A percentile compares a stretch with the other conserved stretches of the same genome.
phyloP scores from a whole-genome alignment of 2,329 filamentous ascomycete genomes.

The Colletotrichum orchidophilum region DNA sequence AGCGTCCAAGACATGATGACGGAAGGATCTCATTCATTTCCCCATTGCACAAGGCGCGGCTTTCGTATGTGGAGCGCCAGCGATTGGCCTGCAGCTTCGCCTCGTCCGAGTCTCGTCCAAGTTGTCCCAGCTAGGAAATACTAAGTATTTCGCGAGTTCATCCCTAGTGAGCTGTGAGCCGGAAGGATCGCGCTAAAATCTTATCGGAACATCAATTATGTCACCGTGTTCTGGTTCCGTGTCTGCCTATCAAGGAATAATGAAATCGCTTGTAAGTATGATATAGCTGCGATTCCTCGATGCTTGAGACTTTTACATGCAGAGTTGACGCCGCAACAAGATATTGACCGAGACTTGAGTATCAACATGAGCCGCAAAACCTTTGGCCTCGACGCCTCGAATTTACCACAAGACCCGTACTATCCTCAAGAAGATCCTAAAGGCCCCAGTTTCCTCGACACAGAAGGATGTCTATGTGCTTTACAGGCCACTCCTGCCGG shows the following conservation, averaged over 20 bases:
- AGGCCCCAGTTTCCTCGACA: conserved; percentile 52
- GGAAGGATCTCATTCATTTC: background rate
- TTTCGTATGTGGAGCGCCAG: background rate
- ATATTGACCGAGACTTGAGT: background rate
- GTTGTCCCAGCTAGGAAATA: background rate
- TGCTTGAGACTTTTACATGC: background rate
- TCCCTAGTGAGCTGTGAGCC: background rate
- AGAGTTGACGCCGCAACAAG: background rate
- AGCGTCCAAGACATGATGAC: background rate
- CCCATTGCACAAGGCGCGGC: background rate
- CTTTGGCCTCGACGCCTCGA: background rate
- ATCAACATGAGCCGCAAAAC: conserved; percentile 12
- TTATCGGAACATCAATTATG: background rate
- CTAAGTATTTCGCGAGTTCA: background rate
- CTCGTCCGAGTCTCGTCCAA: background rate
- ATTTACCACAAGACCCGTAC: conserved; percentile 50
- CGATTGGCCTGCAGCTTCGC: background rate
- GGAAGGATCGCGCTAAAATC: background rate
- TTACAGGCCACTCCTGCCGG: conserved; percentile 39
- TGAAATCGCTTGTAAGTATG: background rate
- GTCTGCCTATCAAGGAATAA: background rate
- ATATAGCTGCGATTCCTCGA: background rate
- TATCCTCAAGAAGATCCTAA: conserved; percentile 40
- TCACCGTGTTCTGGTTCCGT: background rate
- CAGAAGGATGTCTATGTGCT: conserved; percentile 50